These are phyloP conservation scores for Fagus crenata DNA, from an alignment of 306 rosid genomes.

Conservation along the genomic window DNA sequence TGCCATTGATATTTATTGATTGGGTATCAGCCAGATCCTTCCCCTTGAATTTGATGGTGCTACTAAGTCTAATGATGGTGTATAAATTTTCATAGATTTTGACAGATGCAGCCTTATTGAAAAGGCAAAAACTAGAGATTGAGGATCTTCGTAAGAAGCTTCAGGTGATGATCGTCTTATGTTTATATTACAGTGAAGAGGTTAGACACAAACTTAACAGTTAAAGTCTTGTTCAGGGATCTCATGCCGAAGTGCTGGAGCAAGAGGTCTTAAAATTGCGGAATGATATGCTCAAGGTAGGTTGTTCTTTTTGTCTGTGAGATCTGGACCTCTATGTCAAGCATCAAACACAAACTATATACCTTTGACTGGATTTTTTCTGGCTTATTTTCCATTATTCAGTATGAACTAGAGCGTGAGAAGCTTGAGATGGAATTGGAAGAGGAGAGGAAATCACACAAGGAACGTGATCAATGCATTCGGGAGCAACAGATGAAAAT, in stretches of 20 bases:
- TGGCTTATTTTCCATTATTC: constrained; percentile 35
- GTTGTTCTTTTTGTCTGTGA: constrained; percentile 20
- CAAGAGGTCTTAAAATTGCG: constrained; percentile 83
- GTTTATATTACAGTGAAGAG: constrained; percentile 15
- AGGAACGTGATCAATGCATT: constrained; percentile 58
- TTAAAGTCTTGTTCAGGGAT: constrained; percentile 57
- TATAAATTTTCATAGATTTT: constrained; percentile 56
- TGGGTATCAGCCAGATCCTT: constrained; percentile 8
- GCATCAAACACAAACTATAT: constrained; percentile 18
- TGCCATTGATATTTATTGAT: neutral
- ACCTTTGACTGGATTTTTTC: neutral
- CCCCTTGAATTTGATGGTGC: neutral
- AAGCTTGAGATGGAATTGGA: constrained; percentile 76
- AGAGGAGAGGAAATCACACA: constrained; percentile 77
- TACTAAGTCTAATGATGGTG: constrained; percentile 16
- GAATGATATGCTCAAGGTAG: constrained; percentile 84
- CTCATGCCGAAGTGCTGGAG: constrained; percentile 90
- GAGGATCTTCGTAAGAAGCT: constrained; percentile 86
- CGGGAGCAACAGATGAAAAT: constrained; percentile 63
- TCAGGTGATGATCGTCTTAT: constrained; percentile 54
- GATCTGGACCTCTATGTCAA: constrained; percentile 13
- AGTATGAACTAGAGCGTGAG: constrained; percentile 90
- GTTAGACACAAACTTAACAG: constrained; percentile 14
- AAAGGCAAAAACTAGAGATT: constrained; percentile 89
- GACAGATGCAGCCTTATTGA: constrained; percentile 90